Base-by-base conservation (phyloP, 768 basidiomycete species). In the Leccinellum rugosiceps region DNA sequence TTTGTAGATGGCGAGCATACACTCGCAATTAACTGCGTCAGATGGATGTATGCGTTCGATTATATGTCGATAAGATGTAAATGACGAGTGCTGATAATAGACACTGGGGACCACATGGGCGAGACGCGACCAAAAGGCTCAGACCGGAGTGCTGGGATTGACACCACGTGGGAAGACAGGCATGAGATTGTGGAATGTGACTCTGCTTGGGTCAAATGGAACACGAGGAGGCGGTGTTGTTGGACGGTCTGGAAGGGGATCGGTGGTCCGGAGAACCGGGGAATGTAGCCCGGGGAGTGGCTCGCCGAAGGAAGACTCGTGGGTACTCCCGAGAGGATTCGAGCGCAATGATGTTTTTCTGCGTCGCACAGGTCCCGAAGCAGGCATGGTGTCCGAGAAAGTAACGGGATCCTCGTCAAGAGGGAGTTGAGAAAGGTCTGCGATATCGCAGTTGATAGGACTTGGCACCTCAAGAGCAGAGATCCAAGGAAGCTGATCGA, bases 401-500 rank as follows among this genome's bases (percentile, higher is more conserved):
- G 62, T 3, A 28, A 51, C 51, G 41, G 62, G 57, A 53, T 67
- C 62, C 55, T 69, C 70, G 17, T 64, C 56, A 53, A 71, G 60
- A 25, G 76, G 76, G n/a, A 86, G 64, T 59, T 84, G 81, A 2
- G 86, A 87, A 45, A 87, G 80, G 72, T 88, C 86, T 54, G 86
- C 85, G 58, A 86, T 80, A 63, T 87, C 83, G 66, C 76, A 77
- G 63, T 77, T 74, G 63, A 74, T 55, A 52, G 80, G 75, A 14
- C 79, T 74, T 6, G 80, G 59, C 52, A 72, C 58, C 52, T 88
- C 82, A 50, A 88, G 73, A 8, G 81, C 76, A 25, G 84, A 76
- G 52, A 86, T 84, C 86, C 87, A 89, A 4, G 87, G 84, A 10
- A 89, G 78, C 26, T 78, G 74, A 73, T 88, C 87, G 66, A 88